Conservation (phyloP, 2,329 filamentous ascomycete genomes). For the Endocalyx cinctus region DNA sequence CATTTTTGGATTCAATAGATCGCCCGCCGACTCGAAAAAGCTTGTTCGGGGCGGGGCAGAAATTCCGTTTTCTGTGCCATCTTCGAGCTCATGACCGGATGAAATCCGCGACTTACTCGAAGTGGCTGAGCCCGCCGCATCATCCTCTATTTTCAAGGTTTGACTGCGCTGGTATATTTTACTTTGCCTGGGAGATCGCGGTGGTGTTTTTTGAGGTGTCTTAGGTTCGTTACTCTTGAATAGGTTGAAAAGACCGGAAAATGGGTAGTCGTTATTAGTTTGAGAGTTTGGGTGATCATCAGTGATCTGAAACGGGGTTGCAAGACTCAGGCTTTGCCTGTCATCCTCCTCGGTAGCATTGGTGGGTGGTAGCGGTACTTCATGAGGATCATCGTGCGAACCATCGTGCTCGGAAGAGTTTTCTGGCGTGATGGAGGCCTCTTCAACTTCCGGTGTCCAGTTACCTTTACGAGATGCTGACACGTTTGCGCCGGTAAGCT, state of each 20-base stretch:
- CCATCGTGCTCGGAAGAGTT: conserved; percentile 29
- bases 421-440: conserved; percentile 15
- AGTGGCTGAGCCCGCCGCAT: conserved; percentile 25
- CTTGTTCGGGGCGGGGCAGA: conserved; percentile 82
- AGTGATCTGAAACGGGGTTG: conserved; percentile 29
- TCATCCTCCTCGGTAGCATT: conserved; percentile 67
- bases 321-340: conserved; percentile 48
- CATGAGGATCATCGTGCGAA: conserved; percentile 36
- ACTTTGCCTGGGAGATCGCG: conserved; percentile 54
- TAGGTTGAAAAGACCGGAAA: conserved; percentile 66
- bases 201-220: conserved; percentile 23
- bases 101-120: conserved; percentile 41
- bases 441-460: conserved; percentile 35
- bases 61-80: conserved; percentile 39
- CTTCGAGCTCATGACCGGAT: conserved; percentile 43
- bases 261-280: conserved; percentile 43
- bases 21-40: conserved; percentile 91
- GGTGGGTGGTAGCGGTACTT: conserved; percentile 67
- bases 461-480: conserved; percentile 42
- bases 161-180: conserved; percentile 76
- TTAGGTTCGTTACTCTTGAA: conserved; percentile 54
- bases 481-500: conserved; percentile 71
- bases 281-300: conserved; percentile 20
- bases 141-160: conserved; percentile 53
- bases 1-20: conserved; percentile 84